Percentiles rank a stretch among this genome's conserved stretches.
Conservation (phyloP, 441 rosid genomes). For the Pelargonium exstipulatum region DNA sequence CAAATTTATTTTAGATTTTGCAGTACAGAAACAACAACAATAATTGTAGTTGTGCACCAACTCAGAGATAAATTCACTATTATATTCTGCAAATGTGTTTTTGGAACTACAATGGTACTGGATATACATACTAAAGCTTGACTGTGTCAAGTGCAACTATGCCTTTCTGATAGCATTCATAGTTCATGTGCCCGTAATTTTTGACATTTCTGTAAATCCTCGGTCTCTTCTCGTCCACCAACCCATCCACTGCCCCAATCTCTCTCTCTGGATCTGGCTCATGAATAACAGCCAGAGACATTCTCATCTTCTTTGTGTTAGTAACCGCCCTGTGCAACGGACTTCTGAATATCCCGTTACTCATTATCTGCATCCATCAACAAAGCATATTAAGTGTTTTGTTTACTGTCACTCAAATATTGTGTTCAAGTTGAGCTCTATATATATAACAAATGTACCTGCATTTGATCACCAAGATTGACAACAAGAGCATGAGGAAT, state of each 20-base stretch:
- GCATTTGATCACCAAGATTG: constrained; percentile 28
- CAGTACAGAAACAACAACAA: too few species aligned
- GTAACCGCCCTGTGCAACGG: constrained; percentile 27
- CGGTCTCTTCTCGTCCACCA: constrained; percentile 23
- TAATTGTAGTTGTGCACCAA: too few species aligned
- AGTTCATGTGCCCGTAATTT: constrained; percentile 38
- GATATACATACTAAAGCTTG: neutral
- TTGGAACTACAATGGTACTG: neutral
- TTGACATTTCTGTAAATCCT: constrained; percentile 34
- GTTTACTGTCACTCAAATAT: too few species aligned
- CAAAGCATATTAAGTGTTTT: neutral
- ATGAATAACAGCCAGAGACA: constrained; percentile 18
- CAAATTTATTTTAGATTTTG: neutral
- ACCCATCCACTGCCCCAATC: constrained; percentile 20
- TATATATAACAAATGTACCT: constrained; percentile 12
- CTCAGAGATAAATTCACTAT: too few species aligned
- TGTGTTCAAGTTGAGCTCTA: neutral
- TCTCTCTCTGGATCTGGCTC: constrained; percentile 27
- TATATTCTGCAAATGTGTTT: too few species aligned
- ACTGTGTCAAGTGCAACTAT: constrained; percentile 44
- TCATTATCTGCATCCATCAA: constrained; percentile 24
- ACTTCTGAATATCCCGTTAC: constrained; percentile 26
- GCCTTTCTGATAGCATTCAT: constrained; percentile 41
- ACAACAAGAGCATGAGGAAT: constrained; percentile 25
- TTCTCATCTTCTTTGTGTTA: constrained; percentile 12